Percentiles rank a stretch among this genome's conserved stretches.
Evolutionary conservation across 1,139 yeast species (phyloP).

Genomic region (Pneumocystis sp.): DNA sequence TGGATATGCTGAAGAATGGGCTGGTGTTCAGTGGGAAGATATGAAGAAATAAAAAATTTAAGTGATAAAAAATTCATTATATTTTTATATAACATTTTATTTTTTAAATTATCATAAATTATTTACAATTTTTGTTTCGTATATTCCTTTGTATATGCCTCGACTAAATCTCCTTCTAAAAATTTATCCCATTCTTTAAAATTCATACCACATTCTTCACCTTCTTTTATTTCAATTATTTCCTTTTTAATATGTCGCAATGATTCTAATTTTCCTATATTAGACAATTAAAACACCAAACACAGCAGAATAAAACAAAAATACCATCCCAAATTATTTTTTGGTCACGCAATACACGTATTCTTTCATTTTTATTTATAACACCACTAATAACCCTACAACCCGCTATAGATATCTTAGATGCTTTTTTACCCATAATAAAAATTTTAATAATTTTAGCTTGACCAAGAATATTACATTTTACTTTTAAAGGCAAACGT

Average conservation of each 20-base stretch:
- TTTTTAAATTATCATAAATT: not conserved
- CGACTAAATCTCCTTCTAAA: conserved; percentile 59
- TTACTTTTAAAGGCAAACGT: conserved; percentile 51
- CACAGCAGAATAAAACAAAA: not conserved
- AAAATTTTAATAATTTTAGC: conserved; percentile 61
- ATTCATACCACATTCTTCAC: conserved; percentile 78
- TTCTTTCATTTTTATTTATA: conserved; percentile 42
- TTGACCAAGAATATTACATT: conserved; percentile 53
- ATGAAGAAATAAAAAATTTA: conserved; percentile 1
- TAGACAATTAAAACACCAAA: not conserved
- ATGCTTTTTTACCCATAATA: conserved; percentile 41
- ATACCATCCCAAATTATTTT: conserved; percentile 47
- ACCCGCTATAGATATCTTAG: conserved; percentile 57
- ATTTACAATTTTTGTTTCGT: conserved; percentile 6
- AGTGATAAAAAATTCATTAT: not conserved
- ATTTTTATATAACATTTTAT: no score
- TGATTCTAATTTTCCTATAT: conserved; percentile 35
- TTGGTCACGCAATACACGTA: conserved; percentile 47
- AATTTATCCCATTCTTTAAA: conserved; percentile 58
- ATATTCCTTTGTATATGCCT: conserved; percentile 49
- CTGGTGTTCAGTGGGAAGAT: conserved; percentile 89
- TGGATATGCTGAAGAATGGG: conserved; percentile 80
- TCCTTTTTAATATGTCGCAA: conserved; percentile 76
- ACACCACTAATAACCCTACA: conserved; percentile 66
- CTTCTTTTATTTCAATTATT: conserved; percentile 62